A percentile compares a stretch with the other conserved stretches of the same genome.
Evolutionary conservation across 768 basidiomycete species (phyloP).

Genomic region (Asterophora lycoperdoides): DNA sequence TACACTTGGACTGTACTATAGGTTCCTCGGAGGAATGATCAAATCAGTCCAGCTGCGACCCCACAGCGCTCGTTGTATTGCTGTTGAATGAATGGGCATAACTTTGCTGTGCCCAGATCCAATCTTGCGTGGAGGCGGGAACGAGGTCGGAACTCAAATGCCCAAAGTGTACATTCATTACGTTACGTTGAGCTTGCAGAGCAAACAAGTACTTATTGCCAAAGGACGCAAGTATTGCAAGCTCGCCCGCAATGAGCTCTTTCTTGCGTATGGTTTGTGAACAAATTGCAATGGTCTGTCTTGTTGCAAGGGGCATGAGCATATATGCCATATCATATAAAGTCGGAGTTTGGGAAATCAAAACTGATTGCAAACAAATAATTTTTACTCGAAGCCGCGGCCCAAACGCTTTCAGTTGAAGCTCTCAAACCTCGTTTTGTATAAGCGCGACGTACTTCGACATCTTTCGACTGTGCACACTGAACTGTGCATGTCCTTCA

Average conservation of each 20-base stretch:
- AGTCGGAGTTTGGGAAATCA: slow-evolving; percentile 6
- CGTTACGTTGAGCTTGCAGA: too few relatives aligned
- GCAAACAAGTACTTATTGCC: too few relatives aligned
- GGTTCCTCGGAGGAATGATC: slow-evolving; percentile 1
- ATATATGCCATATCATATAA: background rate
- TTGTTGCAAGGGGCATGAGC: background rate
- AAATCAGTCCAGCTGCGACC: background rate
- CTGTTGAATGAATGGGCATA: background rate
- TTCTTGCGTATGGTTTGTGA: too few relatives aligned
- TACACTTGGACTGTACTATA: too few relatives aligned
- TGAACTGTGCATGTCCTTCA: background rate
- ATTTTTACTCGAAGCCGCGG: background rate
- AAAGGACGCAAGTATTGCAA: too few relatives aligned
- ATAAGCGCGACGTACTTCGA: background rate
- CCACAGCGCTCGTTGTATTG: background rate
- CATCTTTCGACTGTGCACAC: background rate
- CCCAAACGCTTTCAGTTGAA: background rate
- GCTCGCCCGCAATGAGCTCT: too few relatives aligned
- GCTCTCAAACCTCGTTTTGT: background rate
- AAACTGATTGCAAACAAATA: background rate
- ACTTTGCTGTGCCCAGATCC: background rate
- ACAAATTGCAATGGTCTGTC: too few relatives aligned
- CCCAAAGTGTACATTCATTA: too few relatives aligned
- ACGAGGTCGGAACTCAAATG: background rate
- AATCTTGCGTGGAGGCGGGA: slow-evolving; percentile 1